These are phyloP conservation scores for Arthrobotrys iridis DNA, from an alignment of 2,329 filamentous ascomycete genomes.

Conservation along the genomic window DNA sequence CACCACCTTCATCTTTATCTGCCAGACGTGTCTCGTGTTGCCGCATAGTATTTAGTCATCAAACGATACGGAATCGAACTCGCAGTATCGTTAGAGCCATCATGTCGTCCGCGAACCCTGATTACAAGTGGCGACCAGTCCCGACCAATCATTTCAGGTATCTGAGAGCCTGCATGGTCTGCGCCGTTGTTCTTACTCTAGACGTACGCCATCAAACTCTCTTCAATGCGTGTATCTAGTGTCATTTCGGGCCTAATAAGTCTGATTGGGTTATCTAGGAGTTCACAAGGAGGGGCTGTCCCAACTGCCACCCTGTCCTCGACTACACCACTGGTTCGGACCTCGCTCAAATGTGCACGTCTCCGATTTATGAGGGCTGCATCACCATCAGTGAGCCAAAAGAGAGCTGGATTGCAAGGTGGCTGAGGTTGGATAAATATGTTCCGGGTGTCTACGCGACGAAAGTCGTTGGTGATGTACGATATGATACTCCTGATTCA, in stretches of 20 bases:
- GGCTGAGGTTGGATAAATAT: slow-evolving; percentile 90
- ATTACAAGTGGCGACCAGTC: slow-evolving; percentile 57
- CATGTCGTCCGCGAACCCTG: slow-evolving; percentile 40
- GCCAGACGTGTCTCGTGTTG: background rate
- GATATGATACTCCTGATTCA: slow-evolving; percentile 56
- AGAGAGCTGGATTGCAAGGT: slow-evolving; percentile 93
- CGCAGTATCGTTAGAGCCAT: background rate
- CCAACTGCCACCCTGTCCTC: slow-evolving; percentile 95
- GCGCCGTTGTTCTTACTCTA: slow-evolving; percentile 88
- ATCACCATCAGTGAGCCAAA: slow-evolving; percentile 85
- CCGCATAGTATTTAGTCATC: background rate
- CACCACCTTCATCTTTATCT: background rate
- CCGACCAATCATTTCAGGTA: slow-evolving; percentile 79
- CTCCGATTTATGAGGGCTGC: slow-evolving; percentile 92
- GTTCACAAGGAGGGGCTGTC: slow-evolving; percentile 87
- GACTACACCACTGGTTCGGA: slow-evolving; percentile 81
- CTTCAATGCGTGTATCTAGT: background rate
- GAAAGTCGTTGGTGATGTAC: slow-evolving; percentile 84
- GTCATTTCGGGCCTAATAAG: background rate
- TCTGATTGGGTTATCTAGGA: slow-evolving; percentile 66
- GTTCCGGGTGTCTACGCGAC: slow-evolving; percentile 90
- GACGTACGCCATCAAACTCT: slow-evolving; percentile 66
- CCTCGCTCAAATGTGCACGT: slow-evolving; percentile 89
- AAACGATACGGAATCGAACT: background rate
- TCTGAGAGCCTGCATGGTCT: slow-evolving; percentile 97